Conservation (phyloP, 2,329 filamentous ascomycete genomes). For the Colletotrichum plurivorum region DNA sequence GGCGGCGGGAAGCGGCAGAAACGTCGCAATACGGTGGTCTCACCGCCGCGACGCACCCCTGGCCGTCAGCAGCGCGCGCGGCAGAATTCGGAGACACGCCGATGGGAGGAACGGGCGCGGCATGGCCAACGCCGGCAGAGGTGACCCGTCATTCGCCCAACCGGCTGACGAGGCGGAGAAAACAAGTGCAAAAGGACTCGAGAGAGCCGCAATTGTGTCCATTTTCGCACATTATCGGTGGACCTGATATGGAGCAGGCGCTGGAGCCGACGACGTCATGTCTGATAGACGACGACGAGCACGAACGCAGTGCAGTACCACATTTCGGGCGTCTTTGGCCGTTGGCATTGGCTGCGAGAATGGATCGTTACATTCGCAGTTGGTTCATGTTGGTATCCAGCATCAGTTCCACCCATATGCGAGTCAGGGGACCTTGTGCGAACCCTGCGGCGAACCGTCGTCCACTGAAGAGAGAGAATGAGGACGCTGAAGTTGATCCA, state of each 20-base stretch:
- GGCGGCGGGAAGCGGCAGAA: constrained; percentile 18
- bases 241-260: constrained; percentile 24
- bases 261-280: constrained; percentile 37
- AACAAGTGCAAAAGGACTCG: constrained; percentile 5
- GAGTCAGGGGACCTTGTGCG: constrained; percentile 37
- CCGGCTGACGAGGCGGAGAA: not conserved
- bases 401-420: constrained; percentile 18
- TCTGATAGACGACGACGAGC: constrained; percentile 32
- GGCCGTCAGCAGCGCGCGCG: not conserved
- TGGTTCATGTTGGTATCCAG: constrained; percentile 7
- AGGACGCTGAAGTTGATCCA: not conserved
- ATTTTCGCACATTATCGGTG: constrained; percentile 33
- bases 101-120: constrained; percentile 4
- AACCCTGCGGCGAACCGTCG: constrained; percentile 29
- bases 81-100: constrained; percentile 39
- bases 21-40: constrained; percentile 28
- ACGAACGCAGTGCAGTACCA: constrained; percentile 8
- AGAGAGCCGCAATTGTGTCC: constrained; percentile 36
- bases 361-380: constrained; percentile 18
- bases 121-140: not conserved
- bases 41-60: constrained; percentile 33
- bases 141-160: not conserved
- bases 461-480: not conserved
- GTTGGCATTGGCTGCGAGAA: constrained; percentile 1
- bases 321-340: constrained; percentile 19